A percentile compares a stretch with the other conserved stretches of the same genome.
These are phyloP conservation scores for Calonectria leucothoes DNA, from an alignment of 2,329 filamentous ascomycete genomes.

Conservation along the genomic window DNA sequence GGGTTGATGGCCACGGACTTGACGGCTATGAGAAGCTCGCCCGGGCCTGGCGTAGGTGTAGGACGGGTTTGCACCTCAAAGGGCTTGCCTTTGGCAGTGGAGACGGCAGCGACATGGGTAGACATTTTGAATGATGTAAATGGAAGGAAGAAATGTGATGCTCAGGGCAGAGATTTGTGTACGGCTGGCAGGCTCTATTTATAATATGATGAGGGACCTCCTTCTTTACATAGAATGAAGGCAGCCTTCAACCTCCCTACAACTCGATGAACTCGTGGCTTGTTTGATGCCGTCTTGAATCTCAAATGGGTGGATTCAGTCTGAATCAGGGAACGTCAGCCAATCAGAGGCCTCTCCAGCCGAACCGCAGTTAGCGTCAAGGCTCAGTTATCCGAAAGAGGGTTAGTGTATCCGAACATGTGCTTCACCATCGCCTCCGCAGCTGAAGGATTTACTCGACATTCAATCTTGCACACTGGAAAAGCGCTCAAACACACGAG, in stretches of 20 bases:
- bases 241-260: not conserved
- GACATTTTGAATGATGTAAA: conserved; percentile 37
- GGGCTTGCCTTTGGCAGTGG: conserved; percentile 47
- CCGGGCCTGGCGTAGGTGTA: conserved; percentile 58
- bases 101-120: conserved; percentile 55
- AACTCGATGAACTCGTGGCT: not conserved
- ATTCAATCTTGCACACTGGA: not conserved
- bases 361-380: conserved; percentile 42
- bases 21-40: conserved; percentile 59
- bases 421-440: not conserved
- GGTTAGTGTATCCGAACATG: conserved; percentile 29
- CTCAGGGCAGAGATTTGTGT: not conserved
- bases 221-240: not conserved
- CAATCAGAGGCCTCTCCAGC: conserved; percentile 42
- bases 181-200: not conserved
- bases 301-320: not conserved
- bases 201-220: too few species aligned
- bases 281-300: not conserved
- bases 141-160: too few species aligned
- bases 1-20: conserved; percentile 62
- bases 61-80: conserved; percentile 51
- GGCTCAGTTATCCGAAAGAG: conserved; percentile 11
- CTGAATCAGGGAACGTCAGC: conserved; percentile 16
- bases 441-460: not conserved
- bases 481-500: not conserved